A percentile compares a stretch with the other conserved stretches of the same genome.
Evolutionary conservation across 441 rosid genomes (phyloP).

Genomic region (Breynia disticha): DNA sequence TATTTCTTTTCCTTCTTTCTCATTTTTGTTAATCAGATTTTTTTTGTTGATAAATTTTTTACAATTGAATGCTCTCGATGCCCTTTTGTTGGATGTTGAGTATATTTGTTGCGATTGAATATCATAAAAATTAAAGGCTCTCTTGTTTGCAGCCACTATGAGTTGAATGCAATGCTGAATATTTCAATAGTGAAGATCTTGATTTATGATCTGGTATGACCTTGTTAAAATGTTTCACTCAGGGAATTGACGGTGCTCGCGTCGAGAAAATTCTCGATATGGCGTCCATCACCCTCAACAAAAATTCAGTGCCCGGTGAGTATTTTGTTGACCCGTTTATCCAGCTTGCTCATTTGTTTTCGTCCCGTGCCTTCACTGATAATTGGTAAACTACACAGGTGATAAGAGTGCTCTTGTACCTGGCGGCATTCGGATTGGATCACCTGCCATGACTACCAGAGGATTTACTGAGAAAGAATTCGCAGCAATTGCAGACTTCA

Average conservation of each 20-base stretch:
- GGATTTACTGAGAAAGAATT: conserved; percentile 70
- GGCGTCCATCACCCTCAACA: conserved; percentile 88
- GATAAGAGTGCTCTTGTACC: conserved; percentile 86
- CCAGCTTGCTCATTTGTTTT: not conserved
- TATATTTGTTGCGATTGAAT: too few relatives aligned
- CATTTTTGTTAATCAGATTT: too few relatives aligned
- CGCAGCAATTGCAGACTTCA: conserved; percentile 50
- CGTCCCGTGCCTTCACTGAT: not conserved
- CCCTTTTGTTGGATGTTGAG: too few relatives aligned
- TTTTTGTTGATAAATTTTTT: too few relatives aligned
- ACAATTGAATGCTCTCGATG: too few relatives aligned
- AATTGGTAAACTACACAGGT: conserved; percentile 25
- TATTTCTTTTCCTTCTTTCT: not conserved
- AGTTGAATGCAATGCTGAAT: too few relatives aligned
- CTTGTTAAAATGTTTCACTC: not conserved
- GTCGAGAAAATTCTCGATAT: conserved; percentile 85
- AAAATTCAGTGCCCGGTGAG: conserved; percentile 86
- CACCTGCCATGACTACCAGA: conserved; percentile 92
- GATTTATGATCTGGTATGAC: too few relatives aligned
- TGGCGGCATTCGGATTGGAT: conserved; percentile 85
- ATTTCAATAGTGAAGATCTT: too few relatives aligned
- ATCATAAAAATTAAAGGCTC: too few relatives aligned
- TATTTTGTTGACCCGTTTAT: not conserved
- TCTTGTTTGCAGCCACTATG: too few relatives aligned
- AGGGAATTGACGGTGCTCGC: conserved; percentile 88